Evolutionary conservation across 2,329 filamentous ascomycete genomes (phyloP), one percentile per base, ranked within the genome.

Genomic region (Bertia moriformis): DNA sequence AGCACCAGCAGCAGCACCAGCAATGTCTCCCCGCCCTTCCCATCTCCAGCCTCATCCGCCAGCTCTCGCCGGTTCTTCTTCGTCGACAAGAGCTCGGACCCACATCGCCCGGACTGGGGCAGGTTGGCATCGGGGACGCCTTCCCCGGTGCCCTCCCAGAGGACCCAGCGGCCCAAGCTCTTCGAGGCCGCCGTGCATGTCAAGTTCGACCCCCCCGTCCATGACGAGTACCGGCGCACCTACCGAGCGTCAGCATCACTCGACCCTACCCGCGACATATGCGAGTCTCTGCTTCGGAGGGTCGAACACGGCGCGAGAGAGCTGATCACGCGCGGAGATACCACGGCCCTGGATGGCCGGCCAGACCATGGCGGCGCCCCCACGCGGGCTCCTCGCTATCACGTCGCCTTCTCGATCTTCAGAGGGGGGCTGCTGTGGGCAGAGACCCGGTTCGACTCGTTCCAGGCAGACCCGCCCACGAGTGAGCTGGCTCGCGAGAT

Each of bases 311-410:
- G 65, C 55, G 64, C 61, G 42, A 51, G 63, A 30, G 69, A 73
- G 49, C 57, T 73, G 41, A 64, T 73, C 47, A 71, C 67, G 18
- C 63, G 69, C 41, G 63, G 61, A 43, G 69, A 73, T 48, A 61
- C 62, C 14, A 51, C 49, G 19, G 69, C 69, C 13, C 55, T 68
- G 14, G 59, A 63, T 35, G 53, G 54, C 44, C 42, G 51, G 47
- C 44, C 50, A 41, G 46, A 52, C 20, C 51, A 52, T 32, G 56
- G 59, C 38, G 48, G 51, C 5, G n/a, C n/a, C n/a, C 45, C 51
- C 32, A 49, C 50, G 27, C 71, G 70, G 44, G 55, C 62, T 2
- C 49, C 65, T 42, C 57, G 65, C 40, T 73, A 63, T 47, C 65
- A 67, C 48, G 57, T 73, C 41, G 59, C 55, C 20, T 67, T 67